A percentile compares a stretch with the other conserved stretches of the same genome.
phyloP scores from a whole-genome alignment of 257 asterid genomes.

The Agastache rugosa region DNA sequence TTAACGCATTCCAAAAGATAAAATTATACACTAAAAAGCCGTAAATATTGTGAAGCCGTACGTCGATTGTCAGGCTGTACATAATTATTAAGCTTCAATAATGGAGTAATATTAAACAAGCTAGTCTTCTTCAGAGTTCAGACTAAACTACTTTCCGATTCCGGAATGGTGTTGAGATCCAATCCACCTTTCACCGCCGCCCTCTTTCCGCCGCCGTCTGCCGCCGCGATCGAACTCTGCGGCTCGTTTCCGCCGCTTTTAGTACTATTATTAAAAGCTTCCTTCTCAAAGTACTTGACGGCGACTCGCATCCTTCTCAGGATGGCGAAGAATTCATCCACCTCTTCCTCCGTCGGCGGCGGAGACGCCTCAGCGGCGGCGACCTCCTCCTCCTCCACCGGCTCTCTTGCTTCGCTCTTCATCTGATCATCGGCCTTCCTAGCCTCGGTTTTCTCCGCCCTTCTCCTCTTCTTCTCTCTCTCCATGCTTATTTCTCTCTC shows the following conservation, averaged over 20 bases:
- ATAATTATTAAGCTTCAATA: slow-evolving; percentile 14
- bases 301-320: slow-evolving; percentile 57
- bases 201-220: slow-evolving; percentile 22
- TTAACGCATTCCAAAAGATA: neutral
- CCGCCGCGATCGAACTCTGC: slow-evolving; percentile 22
- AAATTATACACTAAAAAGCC: neutral
- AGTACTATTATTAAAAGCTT: slow-evolving; percentile 4
- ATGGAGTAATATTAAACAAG: neutral
- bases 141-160: slow-evolving; percentile 31
- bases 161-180: slow-evolving; percentile 52
- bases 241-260: slow-evolving; percentile 14
- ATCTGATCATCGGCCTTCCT: neutral
- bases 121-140: neutral
- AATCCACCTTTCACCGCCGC: slow-evolving; percentile 14
- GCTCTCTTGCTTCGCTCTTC: slow-evolving; percentile 3
- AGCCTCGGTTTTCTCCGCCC: slow-evolving; percentile 31
- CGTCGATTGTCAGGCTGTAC: neutral
- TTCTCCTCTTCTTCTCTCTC: slow-evolving; percentile 38
- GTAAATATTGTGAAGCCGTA: neutral
- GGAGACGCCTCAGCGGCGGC: slow-evolving; percentile 25
- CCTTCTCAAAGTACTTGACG: slow-evolving; percentile 53
- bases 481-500: slow-evolving; percentile 31
- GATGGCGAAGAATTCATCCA: slow-evolving; percentile 67
- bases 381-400: slow-evolving; percentile 20
- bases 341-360: slow-evolving; percentile 58